Percentiles rank a stretch among this genome's conserved stretches.
These are phyloP conservation scores for Hypoxylon lienhwacheense DNA, from an alignment of 495 filamentous ascomycete species.

Conservation along the genomic window DNA sequence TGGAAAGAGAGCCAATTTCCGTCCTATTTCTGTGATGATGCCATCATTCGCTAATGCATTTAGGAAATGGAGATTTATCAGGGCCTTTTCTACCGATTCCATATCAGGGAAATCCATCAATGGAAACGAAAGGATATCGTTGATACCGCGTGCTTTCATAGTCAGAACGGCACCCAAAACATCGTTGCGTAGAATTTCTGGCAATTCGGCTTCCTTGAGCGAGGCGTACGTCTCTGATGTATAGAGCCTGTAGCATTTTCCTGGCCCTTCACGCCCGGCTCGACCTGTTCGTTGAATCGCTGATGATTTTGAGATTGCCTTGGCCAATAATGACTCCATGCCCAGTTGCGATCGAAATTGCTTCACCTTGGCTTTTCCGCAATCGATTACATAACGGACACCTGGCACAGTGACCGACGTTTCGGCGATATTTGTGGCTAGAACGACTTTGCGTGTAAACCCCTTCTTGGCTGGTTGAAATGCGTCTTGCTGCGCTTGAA, in stretches of 20 bases:
- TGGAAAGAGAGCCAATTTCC: slow-evolving; percentile 78
- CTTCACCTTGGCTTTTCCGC: slow-evolving; percentile 92
- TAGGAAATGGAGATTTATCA: slow-evolving; percentile 77
- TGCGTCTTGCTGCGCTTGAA: slow-evolving; percentile 78
- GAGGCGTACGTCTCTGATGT: slow-evolving; percentile 75
- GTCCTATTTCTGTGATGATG: slow-evolving; percentile 70
- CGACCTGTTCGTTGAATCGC: slow-evolving; percentile 91
- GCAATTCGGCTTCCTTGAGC: slow-evolving; percentile 72
- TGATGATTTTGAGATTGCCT: slow-evolving; percentile 89
- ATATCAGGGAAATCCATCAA: slow-evolving; percentile 79
- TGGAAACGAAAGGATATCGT: slow-evolving; percentile 80
- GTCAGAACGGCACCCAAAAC: slow-evolving; percentile 82
- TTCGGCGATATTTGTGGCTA: slow-evolving; percentile 97
- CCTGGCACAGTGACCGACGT: slow-evolving; percentile 96
- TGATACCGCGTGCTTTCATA: slow-evolving; percentile 89
- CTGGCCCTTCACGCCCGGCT: slow-evolving; percentile 88
- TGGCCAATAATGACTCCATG: slow-evolving; percentile 87
- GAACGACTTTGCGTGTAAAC: slow-evolving; percentile 81
- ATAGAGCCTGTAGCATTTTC: slow-evolving; percentile 88
- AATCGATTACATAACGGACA: slow-evolving; percentile 87
- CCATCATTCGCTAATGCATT: slow-evolving; percentile 74
- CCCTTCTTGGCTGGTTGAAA: slow-evolving; percentile 74
- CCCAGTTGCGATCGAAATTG: slow-evolving; percentile 83
- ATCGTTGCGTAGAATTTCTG: slow-evolving; percentile 91
- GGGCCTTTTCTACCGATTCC: slow-evolving; percentile 78